Base-by-base conservation (phyloP, 2,329 filamentous ascomycete genomes). In the Penicillium sp. region DNA sequence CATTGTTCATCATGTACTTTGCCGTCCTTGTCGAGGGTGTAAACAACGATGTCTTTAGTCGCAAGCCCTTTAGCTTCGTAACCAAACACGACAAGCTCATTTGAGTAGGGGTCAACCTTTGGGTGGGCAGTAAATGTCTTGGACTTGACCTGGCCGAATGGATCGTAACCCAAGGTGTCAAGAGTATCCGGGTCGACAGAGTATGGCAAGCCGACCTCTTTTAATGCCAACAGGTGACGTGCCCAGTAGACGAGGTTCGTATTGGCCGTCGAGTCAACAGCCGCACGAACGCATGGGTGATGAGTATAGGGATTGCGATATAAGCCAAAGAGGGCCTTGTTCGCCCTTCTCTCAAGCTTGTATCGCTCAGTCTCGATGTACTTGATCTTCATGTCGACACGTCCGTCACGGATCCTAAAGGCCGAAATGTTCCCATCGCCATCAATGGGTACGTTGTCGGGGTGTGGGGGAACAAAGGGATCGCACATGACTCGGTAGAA, bases 241-340 rank as follows among this genome's bases (percentile, higher is more conserved):
- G 36, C 20, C 23, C 23, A 39, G 9, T 39, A 39, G 2, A 39
- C 11, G 4, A 39, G 2, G 6, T 39, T 20, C 22, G 36, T 24
- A n/a, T 39, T 39, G 6, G 20, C 36, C n/a, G 36, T 39, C 13
- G 53, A 66, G 31, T 61, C 58, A 9, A 67, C 46, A 20, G 61
- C 58, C 38, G 64, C 61, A 39, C 65, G 55, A 11, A 69, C 64
- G 1, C 49, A 42, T 3, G 42, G 42, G 1, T 63, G 64, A 51
- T 72, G 67, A 3, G 69, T 71, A 50, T 55, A 70, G 22, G 60
- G 65, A 46, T 44, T 44, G 6, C 42, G 24, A 26, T 44, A 44
- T 18, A 27, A 28, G 8, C 42, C 42, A 20, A 22, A 44, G 1
- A 39, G 18, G 3, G 22, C 32, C 29, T 28, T 20, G 24, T n/a